phyloP scores from a whole-genome alignment of 129 eudicot species.

The Flaveria sonorensis region DNA sequence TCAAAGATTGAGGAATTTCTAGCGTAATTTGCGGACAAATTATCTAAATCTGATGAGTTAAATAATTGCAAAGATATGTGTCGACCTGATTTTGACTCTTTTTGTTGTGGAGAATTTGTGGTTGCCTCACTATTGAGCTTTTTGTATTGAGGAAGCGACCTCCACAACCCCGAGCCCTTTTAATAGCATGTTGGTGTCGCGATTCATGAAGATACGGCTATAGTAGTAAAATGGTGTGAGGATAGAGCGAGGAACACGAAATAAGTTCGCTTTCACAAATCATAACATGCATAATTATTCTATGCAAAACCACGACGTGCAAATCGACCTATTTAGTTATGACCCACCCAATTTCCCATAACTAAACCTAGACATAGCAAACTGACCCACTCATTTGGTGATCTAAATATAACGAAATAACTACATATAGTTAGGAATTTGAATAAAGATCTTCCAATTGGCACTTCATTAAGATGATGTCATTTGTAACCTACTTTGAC shows the following conservation, averaged over 20 bases:
- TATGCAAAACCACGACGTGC: neutral
- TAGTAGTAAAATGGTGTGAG: neutral
- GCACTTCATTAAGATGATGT: too few species aligned
- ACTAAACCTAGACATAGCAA: too few species aligned
- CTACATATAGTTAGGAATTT: too few species aligned
- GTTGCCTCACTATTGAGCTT: conserved; percentile 28
- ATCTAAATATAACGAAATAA: too few species aligned
- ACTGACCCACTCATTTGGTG: too few species aligned
- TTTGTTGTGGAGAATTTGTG: conserved; percentile 32
- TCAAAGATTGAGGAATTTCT: conserved; percentile 36
- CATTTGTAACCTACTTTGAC: too few species aligned
- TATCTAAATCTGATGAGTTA: conserved; percentile 46
- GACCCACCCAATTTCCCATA: too few species aligned
- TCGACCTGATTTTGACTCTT: conserved; percentile 39
- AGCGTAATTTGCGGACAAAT: conserved; percentile 28
- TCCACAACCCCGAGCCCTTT: conserved; percentile 87
- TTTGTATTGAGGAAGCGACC: conserved; percentile 86
- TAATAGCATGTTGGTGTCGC: conserved; percentile 73
- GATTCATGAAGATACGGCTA: conserved; percentile 95
- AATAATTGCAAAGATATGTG: conserved; percentile 32
- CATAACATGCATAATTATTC: conserved; percentile 11
- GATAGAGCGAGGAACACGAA: neutral
- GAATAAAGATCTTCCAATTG: too few species aligned
- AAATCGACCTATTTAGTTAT: neutral
- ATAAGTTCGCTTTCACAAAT: conserved; percentile 7